Evolutionary conservation across 2,329 filamentous ascomycete genomes (phyloP).

Genomic region (Amesomyces nigricolor): DNA sequence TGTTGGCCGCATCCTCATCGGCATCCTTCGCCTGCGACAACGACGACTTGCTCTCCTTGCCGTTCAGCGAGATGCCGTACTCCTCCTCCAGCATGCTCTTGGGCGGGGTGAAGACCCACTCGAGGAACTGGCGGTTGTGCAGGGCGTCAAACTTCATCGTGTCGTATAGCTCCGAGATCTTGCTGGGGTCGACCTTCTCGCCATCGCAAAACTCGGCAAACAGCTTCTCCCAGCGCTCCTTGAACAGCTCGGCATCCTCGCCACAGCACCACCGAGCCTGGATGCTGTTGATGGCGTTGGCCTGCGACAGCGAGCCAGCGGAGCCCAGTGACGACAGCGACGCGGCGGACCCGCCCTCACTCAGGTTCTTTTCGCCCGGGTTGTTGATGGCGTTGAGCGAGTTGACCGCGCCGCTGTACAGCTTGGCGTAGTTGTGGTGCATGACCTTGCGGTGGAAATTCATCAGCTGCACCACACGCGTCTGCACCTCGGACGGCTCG

Average conservation of each 20-base stretch:
- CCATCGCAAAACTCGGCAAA: slow-evolving; percentile 95
- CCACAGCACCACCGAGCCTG: slow-evolving; percentile 94
- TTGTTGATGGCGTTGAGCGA: slow-evolving; percentile 55
- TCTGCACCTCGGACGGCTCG: slow-evolving; percentile 88
- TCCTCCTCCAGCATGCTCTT: slow-evolving; percentile 72
- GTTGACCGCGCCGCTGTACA: slow-evolving; percentile 62
- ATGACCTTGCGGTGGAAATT: slow-evolving; percentile 94
- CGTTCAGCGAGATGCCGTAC: slow-evolving; percentile 36
- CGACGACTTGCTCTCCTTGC: slow-evolving; percentile 22
- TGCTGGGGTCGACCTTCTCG: slow-evolving; percentile 97
- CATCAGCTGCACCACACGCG: slow-evolving; percentile 90
- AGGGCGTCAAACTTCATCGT: slow-evolving; percentile 99
- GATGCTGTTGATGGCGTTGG: slow-evolving; percentile 61
- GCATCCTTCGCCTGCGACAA: slow-evolving; percentile 32
- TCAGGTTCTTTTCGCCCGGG: slow-evolving; percentile 41
- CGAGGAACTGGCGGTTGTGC: slow-evolving; percentile 91
- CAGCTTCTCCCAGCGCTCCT: slow-evolving; percentile 96
- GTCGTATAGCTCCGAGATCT: slow-evolving; percentile 96
- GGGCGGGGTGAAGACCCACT: slow-evolving; percentile 94
- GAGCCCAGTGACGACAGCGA: slow-evolving; percentile 28
- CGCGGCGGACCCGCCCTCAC: slow-evolving; percentile 37
- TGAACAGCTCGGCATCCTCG: slow-evolving; percentile 90
- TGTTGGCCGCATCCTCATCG: slow-evolving; percentile 36
- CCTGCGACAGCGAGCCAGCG: slow-evolving; percentile 49
- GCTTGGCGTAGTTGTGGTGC: slow-evolving; percentile 83